Evolutionary conservation across 441 rosid genomes (phyloP), one percentile per base, ranked within the genome.

Genomic region (Iberis amara): DNA sequence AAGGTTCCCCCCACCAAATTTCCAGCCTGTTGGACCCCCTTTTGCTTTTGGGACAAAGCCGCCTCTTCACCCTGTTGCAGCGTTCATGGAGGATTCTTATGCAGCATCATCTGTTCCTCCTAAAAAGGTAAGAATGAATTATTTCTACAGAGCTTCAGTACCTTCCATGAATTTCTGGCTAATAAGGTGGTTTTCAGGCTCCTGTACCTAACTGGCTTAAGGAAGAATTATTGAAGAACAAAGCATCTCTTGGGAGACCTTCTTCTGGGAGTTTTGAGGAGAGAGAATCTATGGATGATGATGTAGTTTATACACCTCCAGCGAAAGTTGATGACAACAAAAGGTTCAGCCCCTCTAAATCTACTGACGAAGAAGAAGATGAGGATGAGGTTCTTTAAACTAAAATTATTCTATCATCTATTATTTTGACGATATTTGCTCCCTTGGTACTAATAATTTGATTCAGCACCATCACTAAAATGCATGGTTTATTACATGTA

Each of bases 201-300:
- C 73, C 85, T 62, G 90, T 94, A 44, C 99, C 99, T 67, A 83
- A 81, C 69, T 94, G 99, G 99, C 96, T 91, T 41, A 83, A 80
- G 73, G 98, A 88, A 66, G 96, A 91, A 73, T 75, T 91, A 52
- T 74, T 82, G 39, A 88, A 86, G 82, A 85, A 73, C 52, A 90
- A 83, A 76, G 77, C 85, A 32, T 70, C 78, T 48, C 70, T 79
- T 65, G 64, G 83, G 35, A 85, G 76, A 69, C 73, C 90, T 59
- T 74, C 65, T 35, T 61, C 62, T 43, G 66, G 54, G 39, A 61
- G 52, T 61, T 37, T 37, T 55, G 89, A 76, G 66, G 86, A 73
- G 74, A 58, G 67, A 53, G 71, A 73, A 15, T 76, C 80, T 46
- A 65, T 72, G 52, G 91, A 81, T 50, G 91, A 83, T 67, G 89